A percentile compares a stretch with the other conserved stretches of the same genome.
Evolutionary conservation across 208 protist genomes (phyloP).

Genomic region (Leishmania amazonensis): DNA sequence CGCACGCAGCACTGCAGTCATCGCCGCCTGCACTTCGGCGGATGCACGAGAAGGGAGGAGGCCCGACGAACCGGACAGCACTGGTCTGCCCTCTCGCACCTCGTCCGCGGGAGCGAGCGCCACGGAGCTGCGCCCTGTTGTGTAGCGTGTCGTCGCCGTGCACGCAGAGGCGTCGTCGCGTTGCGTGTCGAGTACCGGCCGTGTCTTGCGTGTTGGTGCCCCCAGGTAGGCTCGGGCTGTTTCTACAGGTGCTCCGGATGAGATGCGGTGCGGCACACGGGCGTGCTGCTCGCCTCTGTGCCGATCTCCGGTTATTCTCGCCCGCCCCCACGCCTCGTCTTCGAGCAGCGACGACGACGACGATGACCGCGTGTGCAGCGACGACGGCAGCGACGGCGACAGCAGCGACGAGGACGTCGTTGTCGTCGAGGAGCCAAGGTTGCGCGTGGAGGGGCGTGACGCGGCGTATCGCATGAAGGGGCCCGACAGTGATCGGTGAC

Average conservation of each 20-base stretch:
- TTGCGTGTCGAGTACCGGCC: conserved; percentile 25
- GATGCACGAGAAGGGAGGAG: conserved; percentile 21
- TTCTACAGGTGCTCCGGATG: background rate
- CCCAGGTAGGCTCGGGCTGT: background rate
- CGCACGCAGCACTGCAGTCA: conserved; percentile 13
- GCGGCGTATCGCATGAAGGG: background rate
- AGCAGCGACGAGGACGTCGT: background rate
- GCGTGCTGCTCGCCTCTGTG: background rate
- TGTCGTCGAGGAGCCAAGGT: conserved; percentile 18
- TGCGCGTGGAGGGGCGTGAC: conserved; percentile 26
- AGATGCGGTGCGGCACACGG: background rate
- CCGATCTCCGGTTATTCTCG: background rate
- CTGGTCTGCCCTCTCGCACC: background rate
- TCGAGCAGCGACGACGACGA: conserved; percentile 11
- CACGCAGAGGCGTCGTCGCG: conserved; percentile 10
- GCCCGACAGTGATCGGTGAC: background rate
- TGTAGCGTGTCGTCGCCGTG: conserved; percentile 32
- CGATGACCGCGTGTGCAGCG: background rate
- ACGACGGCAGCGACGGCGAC: background rate
- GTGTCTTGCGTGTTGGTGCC: conserved; percentile 5
- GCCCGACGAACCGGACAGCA: background rate
- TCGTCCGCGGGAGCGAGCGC: background rate
- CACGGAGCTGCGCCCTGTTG: conserved; percentile 4
- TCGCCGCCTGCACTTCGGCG: conserved; percentile 18
- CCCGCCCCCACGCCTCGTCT: background rate